Conservation (phyloP, 2,329 filamentous ascomycete genomes). For the Colletotrichum caudatum region DNA sequence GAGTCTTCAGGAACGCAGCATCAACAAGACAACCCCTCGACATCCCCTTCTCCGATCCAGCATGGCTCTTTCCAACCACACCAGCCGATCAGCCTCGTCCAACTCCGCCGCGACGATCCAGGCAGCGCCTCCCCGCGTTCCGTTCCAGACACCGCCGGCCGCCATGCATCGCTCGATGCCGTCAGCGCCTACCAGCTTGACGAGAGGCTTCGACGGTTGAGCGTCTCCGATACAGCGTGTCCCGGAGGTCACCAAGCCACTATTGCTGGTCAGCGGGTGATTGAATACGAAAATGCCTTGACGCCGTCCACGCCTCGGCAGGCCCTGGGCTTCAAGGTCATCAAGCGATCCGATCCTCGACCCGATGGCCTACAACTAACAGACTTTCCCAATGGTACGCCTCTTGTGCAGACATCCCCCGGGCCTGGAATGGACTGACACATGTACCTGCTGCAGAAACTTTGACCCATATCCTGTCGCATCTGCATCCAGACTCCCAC, state of each 20-base stretch:
- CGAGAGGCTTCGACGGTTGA: constrained; percentile 67
- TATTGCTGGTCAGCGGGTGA: constrained; percentile 65
- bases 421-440: constrained; percentile 16
- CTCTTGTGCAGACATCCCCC: constrained; percentile 17
- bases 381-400: constrained; percentile 85
- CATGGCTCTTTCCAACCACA: constrained; percentile 65
- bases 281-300: constrained; percentile 72
- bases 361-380: constrained; percentile 59
- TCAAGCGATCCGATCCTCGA: constrained; percentile 58
- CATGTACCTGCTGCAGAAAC: constrained; percentile 72
- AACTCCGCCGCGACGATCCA: constrained; percentile 50
- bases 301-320: constrained; percentile 61
- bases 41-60: constrained; percentile 57
- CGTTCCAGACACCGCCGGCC: constrained; percentile 46
- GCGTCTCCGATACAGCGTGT: constrained; percentile 48
- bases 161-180: constrained; percentile 47
- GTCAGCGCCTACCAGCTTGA: constrained; percentile 60
- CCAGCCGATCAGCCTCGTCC: constrained; percentile 55
- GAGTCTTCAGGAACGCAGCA: constrained; percentile 59
- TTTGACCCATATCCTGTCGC: constrained; percentile 89
- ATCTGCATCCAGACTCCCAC: constrained; percentile 87
- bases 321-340: constrained; percentile 66
- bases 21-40: constrained; percentile 53
- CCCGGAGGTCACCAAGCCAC: constrained; percentile 45
- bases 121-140: constrained; percentile 54